Conservation (phyloP, 495 filamentous ascomycete genomes). For the Aspergillus olivimuriae region DNA sequence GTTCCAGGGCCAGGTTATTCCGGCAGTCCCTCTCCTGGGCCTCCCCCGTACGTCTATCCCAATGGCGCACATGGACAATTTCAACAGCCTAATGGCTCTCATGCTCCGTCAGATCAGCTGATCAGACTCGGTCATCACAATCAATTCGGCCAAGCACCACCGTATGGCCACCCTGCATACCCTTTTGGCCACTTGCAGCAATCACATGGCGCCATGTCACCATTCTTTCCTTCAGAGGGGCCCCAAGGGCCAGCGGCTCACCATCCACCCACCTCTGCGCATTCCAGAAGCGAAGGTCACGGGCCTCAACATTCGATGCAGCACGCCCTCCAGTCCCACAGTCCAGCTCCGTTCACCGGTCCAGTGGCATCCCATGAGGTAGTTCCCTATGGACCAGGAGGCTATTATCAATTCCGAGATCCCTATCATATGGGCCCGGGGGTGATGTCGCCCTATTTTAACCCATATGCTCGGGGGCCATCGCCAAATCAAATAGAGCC, state of each 20-base stretch:
- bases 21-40: slow-evolving; percentile 40
- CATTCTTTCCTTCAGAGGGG: slow-evolving; percentile 32
- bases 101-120: slow-evolving; percentile 34
- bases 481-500: slow-evolving; percentile 29
- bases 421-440: slow-evolving; percentile 36
- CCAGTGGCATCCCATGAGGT: slow-evolving; percentile 38
- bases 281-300: slow-evolving; percentile 25
- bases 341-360: slow-evolving; percentile 28
- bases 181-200: slow-evolving; percentile 32
- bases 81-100: slow-evolving; percentile 19
- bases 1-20: slow-evolving; percentile 39
- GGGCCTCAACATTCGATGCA: slow-evolving; percentile 25
- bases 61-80: slow-evolving; percentile 21
- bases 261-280: slow-evolving; percentile 16
- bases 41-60: slow-evolving; percentile 31
- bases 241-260: slow-evolving; percentile 25
- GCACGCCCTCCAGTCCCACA: slow-evolving; percentile 25
- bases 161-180: slow-evolving; percentile 36
- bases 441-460: slow-evolving; percentile 36
- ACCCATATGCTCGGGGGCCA: slow-evolving; percentile 27
- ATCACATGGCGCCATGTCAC: slow-evolving; percentile 27
- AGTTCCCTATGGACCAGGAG: slow-evolving; percentile 38
- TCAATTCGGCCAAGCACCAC: slow-evolving; percentile 24
- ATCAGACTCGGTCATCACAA: slow-evolving; percentile 33
- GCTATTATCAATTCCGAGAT: slow-evolving; percentile 38